Evolutionary conservation across 768 basidiomycete genomes (phyloP).

Genomic region (Tephrocybe sp.): DNA sequence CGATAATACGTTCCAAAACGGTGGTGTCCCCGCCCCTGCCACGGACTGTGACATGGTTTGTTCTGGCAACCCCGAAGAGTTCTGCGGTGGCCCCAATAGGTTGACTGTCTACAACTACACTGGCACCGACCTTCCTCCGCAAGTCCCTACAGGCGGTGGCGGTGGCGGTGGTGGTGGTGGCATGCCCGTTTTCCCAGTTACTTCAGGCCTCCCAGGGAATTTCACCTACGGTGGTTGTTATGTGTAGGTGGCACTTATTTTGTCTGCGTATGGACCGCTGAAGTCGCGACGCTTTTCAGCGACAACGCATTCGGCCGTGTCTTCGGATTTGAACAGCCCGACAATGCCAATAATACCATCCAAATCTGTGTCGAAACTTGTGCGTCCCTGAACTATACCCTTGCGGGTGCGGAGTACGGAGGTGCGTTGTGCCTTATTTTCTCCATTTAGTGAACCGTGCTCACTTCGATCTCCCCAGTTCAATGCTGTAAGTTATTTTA

Average conservation of each 20-base stretch:
- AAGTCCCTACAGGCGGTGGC: constrained; percentile 29
- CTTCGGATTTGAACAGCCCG: constrained; percentile 32
- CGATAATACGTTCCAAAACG: constrained; percentile 43
- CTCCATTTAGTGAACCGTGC: constrained; percentile 3
- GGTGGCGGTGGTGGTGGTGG: constrained; percentile 35
- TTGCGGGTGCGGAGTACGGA: constrained; percentile 72
- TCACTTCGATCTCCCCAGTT: constrained; percentile 19
- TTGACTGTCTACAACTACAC: constrained; percentile 73
- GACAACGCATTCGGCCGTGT: constrained; percentile 70
- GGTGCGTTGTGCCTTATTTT: constrained; percentile 33
- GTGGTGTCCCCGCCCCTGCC: constrained; percentile 44
- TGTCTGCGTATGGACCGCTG: not conserved
- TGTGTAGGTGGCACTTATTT: constrained; percentile 46
- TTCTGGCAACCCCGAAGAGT: constrained; percentile 58
- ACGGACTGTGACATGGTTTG: constrained; percentile 69
- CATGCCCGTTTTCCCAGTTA: constrained; percentile 43
- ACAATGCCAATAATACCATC: constrained; percentile 47
- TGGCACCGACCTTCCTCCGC: constrained; percentile 49
- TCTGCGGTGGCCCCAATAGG: constrained; percentile 72
- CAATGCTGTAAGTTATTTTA: constrained; percentile 44
- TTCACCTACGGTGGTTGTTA: constrained; percentile 70
- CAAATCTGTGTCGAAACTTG: constrained; percentile 66
- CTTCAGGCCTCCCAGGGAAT: constrained; percentile 47
- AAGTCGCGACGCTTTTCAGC: not conserved
- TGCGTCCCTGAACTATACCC: constrained; percentile 49